These are phyloP conservation scores for Camellia oleifera DNA, from an alignment of 179 eudicot species.

Conservation along the genomic window DNA sequence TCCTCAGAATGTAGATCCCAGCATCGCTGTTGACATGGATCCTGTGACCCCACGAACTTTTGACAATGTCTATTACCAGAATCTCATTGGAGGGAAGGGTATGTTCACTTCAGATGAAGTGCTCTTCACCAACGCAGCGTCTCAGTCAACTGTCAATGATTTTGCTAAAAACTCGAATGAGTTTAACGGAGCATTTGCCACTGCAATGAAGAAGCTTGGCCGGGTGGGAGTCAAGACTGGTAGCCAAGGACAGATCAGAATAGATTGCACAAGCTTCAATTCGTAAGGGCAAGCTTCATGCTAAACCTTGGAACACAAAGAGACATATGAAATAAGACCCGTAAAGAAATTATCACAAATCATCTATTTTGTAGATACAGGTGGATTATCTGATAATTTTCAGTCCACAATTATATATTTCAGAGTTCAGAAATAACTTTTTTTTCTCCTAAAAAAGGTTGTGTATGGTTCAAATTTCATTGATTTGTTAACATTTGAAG, in stretches of 20 bases:
- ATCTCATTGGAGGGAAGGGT: conserved; percentile 54
- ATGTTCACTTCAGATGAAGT: conserved; percentile 66
- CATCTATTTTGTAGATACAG: background rate
- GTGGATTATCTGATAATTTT: background rate
- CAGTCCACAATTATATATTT: background rate
- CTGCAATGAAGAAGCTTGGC: conserved; percentile 59
- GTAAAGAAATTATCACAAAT: background rate
- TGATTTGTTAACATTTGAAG: background rate
- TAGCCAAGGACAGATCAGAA: conserved; percentile 54
- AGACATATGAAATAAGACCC: conserved; percentile 1
- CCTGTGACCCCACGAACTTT: conserved; percentile 43
- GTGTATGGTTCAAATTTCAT: background rate
- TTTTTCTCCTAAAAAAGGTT: background rate
- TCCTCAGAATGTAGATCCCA: conserved; percentile 39
- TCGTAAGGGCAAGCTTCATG: conserved; percentile 17
- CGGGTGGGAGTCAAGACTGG: conserved; percentile 59
- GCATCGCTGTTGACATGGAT: conserved; percentile 40
- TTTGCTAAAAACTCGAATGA: conserved; percentile 43
- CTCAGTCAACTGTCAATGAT: conserved; percentile 36
- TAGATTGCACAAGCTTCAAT: conserved; percentile 58
- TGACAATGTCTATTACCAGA: conserved; percentile 58
- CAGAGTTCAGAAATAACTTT: background rate
- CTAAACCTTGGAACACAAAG: background rate
- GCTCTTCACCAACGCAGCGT: conserved; percentile 34
- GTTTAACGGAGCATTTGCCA: conserved; percentile 41